A percentile compares a stretch with the other conserved stretches of the same genome.
These are phyloP conservation scores for Phanerodontia chrysosporium DNA, from an alignment of 768 basidiomycete species.

Conservation along the genomic window DNA sequence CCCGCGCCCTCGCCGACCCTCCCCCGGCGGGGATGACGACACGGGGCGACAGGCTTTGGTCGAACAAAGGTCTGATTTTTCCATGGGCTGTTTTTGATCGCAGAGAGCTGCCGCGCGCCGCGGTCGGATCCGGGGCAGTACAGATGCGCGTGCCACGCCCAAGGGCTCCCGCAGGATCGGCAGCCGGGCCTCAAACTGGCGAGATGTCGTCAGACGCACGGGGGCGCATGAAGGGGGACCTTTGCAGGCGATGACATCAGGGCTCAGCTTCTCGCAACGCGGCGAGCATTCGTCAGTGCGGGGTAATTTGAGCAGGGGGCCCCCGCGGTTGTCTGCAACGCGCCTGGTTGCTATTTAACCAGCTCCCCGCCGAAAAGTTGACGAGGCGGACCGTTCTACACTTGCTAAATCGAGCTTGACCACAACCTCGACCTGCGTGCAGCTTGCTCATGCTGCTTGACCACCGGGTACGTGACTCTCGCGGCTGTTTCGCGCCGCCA, in stretches of 20 bases:
- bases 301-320: background rate
- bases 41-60: background rate
- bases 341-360: background rate
- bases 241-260: background rate
- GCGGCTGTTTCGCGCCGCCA: background rate
- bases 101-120: background rate
- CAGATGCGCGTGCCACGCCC: background rate
- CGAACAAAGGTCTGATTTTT: no score
- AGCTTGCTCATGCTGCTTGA: background rate
- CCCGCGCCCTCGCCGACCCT: no score
- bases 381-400: background rate
- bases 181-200: background rate
- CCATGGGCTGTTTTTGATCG: no score
- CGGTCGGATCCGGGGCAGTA: background rate
- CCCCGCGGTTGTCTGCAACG: background rate
- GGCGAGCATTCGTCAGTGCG: conserved; percentile 3
- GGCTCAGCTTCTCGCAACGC: background rate
- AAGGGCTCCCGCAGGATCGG: background rate
- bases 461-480: background rate
- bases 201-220: background rate
- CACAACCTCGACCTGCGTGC: background rate
- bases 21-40: background rate
- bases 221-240: background rate
- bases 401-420: background rate
- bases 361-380: background rate